These are phyloP conservation scores for Trametes sanguinea DNA, from an alignment of 768 basidiomycete genomes.

Conservation along the genomic window DNA sequence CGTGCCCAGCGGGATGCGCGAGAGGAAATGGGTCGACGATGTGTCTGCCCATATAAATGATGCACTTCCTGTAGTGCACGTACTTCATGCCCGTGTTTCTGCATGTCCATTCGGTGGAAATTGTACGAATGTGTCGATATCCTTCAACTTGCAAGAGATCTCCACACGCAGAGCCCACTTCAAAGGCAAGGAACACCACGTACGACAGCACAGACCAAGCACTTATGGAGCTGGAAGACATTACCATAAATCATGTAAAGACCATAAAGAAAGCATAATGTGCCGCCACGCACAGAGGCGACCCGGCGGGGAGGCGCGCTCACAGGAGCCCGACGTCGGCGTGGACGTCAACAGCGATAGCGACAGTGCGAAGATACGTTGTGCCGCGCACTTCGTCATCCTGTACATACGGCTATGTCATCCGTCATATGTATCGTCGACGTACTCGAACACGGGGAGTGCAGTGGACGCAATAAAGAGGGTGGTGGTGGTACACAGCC, in stretches of 20 bases:
- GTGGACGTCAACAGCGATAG: neutral
- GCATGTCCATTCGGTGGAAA: too few species aligned
- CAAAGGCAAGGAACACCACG: too few species aligned
- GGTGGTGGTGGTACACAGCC: constrained; percentile 20
- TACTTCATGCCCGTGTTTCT: too few species aligned
- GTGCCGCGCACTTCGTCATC: neutral
- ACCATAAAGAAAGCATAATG: constrained; percentile 3
- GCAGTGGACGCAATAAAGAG: constrained; percentile 19
- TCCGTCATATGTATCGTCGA: constrained; percentile 12
- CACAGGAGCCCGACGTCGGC: neutral
- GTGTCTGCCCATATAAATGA: neutral
- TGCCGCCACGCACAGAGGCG: neutral
- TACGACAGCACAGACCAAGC: too few species aligned
- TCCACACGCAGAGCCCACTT: too few species aligned
- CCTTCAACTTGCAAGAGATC: too few species aligned
- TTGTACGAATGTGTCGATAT: too few species aligned
- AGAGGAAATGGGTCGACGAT: neutral
- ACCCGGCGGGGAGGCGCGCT: neutral
- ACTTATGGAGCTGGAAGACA: neutral
- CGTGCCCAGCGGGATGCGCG: constrained; percentile 16
- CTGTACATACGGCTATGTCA: constrained; percentile 12
- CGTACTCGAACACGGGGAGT: constrained; percentile 5
- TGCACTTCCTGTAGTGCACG: too few species aligned
- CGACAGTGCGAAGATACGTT: neutral
- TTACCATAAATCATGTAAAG: neutral